A percentile compares a stretch with the other conserved stretches of the same genome.
These are phyloP conservation scores for Teunomyces lycoperdinae DNA, from an alignment of 805 yeast species.

Conservation along the genomic window DNA sequence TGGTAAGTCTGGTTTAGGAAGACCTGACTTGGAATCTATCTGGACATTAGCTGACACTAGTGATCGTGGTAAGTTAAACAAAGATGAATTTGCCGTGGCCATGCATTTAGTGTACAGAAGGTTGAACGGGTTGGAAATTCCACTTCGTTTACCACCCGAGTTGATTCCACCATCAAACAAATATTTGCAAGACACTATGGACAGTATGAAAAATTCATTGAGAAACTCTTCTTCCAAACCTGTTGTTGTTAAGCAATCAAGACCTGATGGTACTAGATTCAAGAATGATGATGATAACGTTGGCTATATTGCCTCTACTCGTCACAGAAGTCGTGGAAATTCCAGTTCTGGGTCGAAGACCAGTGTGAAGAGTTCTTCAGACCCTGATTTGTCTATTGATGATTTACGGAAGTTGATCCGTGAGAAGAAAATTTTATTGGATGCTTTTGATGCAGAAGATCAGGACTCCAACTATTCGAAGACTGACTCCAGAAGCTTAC, in stretches of 20 bases:
- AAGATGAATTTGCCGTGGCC: conserved; percentile 92
- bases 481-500: conserved; percentile 38
- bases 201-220: conserved; percentile 66
- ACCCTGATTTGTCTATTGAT: conserved; percentile 43
- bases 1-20: conserved; percentile 84
- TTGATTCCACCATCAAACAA: conserved; percentile 83
- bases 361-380: conserved; percentile 19
- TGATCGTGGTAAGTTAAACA: conserved; percentile 78
- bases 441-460: conserved; percentile 69
- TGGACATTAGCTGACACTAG: conserved; percentile 88
- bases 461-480: conserved; percentile 37
- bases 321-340: conserved; percentile 44
- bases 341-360: conserved; percentile 9
- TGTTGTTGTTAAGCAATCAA: conserved; percentile 17
- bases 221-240: conserved; percentile 23
- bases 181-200: conserved; percentile 67
- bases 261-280: conserved; percentile 40
- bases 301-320: conserved; percentile 68
- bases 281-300: conserved; percentile 73
- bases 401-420: conserved; percentile 62
- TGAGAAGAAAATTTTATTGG: conserved; percentile 69
- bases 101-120: conserved; percentile 95
- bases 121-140: conserved; percentile 84
- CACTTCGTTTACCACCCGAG: conserved; percentile 80
- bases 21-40: conserved; percentile 82